A percentile compares a stretch with the other conserved stretches of the same genome.
phyloP scores from a whole-genome alignment of 2,329 filamentous ascomycete species.

The Fusarium albosuccineum region DNA sequence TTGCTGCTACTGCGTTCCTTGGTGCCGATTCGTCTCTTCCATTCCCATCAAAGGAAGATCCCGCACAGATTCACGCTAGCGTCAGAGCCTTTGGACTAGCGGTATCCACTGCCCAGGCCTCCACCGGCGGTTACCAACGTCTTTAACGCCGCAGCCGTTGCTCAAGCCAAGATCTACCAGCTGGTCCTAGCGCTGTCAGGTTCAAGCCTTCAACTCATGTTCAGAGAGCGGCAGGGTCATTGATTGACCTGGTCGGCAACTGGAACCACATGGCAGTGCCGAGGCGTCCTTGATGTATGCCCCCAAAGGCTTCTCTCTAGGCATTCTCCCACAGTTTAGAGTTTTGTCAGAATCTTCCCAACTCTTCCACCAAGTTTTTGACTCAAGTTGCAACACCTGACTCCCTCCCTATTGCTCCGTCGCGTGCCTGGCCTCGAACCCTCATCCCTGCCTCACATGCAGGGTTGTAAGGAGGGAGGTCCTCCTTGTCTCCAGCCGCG shows the following conservation, averaged over 20 bases:
- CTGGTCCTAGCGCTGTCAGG: constrained; percentile 5
- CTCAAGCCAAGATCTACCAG: constrained; percentile 12
- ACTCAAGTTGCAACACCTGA: constrained; percentile 4
- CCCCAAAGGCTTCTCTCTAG: no score
- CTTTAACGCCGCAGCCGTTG: constrained; percentile 32
- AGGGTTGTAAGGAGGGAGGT: constrained; percentile 14
- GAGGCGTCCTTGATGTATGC: background rate
- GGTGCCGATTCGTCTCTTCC: background rate
- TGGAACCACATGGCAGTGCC: constrained; percentile 6
- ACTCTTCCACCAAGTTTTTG: background rate
- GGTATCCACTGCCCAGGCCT: constrained; percentile 15
- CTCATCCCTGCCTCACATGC: constrained; percentile 20
- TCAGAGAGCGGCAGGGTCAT: background rate
- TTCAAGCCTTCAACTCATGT: background rate
- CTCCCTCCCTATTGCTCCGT: background rate
- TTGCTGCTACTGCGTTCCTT: constrained; percentile 2
- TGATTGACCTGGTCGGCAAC: background rate
- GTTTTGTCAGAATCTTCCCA: constrained; percentile 5
- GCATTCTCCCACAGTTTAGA: constrained; percentile 2
- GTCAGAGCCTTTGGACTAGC: constrained; percentile 10
- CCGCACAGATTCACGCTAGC: background rate
- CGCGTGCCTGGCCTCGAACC: constrained; percentile 6
- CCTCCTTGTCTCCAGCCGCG: constrained; percentile 27
- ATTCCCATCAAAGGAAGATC: background rate
- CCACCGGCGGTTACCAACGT: background rate